Conservation (phyloP, 768 basidiomycete species). For the Xerocomellus chrysenteron region DNA sequence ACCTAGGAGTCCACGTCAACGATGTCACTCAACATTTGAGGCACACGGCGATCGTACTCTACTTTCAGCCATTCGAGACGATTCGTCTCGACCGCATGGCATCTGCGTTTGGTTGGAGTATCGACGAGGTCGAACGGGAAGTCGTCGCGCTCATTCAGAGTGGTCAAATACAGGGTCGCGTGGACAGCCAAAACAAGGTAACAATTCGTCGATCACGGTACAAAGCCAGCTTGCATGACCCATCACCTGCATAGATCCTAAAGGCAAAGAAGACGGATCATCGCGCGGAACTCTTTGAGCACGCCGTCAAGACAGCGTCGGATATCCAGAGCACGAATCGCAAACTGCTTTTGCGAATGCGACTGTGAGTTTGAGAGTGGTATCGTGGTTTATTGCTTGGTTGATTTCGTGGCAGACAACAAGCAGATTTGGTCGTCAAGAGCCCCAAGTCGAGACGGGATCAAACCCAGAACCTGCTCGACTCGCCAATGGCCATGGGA, state of each 20-base stretch:
- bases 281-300: slow-evolving; percentile 71
- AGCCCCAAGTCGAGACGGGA: slow-evolving; percentile 47
- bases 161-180: slow-evolving; percentile 75
- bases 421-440: slow-evolving; percentile 76
- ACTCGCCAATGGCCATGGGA: slow-evolving; percentile 15
- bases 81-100: slow-evolving; percentile 86
- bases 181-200: slow-evolving; percentile 90
- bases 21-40: slow-evolving; percentile 69
- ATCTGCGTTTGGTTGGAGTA: slow-evolving; percentile 77
- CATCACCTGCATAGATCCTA: slow-evolving; percentile 53
- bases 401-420: slow-evolving; percentile 53
- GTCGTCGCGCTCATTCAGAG: slow-evolving; percentile 77
- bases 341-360: slow-evolving; percentile 80
- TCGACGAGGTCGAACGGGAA: slow-evolving; percentile 67
- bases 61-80: slow-evolving; percentile 87
- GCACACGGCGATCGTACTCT: slow-evolving; percentile 77
- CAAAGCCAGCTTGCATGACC: not conserved
- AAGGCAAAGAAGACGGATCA: slow-evolving; percentile 78
- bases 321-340: slow-evolving; percentile 73
- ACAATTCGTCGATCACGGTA: not conserved
- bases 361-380: slow-evolving; percentile 53
- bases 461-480: slow-evolving; percentile 13
- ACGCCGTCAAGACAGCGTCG: slow-evolving; percentile 69
- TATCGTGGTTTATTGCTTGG: not conserved
- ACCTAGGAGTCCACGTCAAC: slow-evolving; percentile 66